Base-by-base conservation (phyloP, 1,284 basidiomycete genomes). In the Tilletia setariae region DNA sequence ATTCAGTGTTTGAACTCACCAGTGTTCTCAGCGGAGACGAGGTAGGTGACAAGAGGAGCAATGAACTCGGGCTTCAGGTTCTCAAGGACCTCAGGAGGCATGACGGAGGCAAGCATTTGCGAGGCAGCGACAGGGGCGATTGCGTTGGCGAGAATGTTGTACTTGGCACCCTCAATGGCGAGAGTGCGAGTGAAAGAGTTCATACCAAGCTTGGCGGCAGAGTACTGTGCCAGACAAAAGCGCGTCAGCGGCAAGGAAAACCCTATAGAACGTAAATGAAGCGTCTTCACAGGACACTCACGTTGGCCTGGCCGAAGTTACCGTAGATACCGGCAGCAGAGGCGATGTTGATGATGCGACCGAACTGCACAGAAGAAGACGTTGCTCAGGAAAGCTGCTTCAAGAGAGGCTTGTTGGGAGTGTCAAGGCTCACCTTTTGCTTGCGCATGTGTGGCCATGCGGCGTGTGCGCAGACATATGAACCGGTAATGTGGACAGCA, bases 81-180 rank as follows among this genome's bases (percentile, higher is more conserved):
- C 64, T 89, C 90, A 72, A 99, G 89, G 88, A 98, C 90, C 73
- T 98, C 95, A n/a, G 92, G 91, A 16, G 95, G 93, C 91, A 98
- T 93, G 80, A 97, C 86, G 0, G 93, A 95, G 77, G 90, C 93
- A 2, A 93, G 94, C 92, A 97, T 95, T 35, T 89, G 88, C 4
- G 93, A 94, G 0, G 94, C 94, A 32, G 94, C 94, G 75, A 95
- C 91, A 6, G 95, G 96, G 7, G 92, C 94, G 74, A 99, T 91
- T 25, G 87, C 90, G 74, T 90, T 91, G 16, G 90, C 88, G 78
- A 89, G 89, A 82, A 99, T 98, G 82, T 90, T 90, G 84, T 98
- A 96, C 85, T 97, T 96, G 62, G 87, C 90, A 61, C 94, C 94
- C 83, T 97, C 93, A 61, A 76, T 76, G 62, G 73, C 93, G 30